Evolutionary conservation across 257 asterid species (phyloP).

Genomic region (Penstemon davidsonii): DNA sequence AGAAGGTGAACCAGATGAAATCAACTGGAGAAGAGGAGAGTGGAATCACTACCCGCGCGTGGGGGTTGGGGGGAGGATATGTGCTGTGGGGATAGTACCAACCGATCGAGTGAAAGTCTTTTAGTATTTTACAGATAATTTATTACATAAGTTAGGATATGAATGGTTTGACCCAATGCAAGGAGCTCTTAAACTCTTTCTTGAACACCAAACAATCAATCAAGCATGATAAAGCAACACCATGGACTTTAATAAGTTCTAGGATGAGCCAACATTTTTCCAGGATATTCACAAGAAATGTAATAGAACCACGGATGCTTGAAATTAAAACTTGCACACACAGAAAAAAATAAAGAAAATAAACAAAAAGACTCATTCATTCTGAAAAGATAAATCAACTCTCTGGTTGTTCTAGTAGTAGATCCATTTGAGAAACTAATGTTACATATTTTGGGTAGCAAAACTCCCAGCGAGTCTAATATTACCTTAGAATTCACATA

Average conservation of each 20-base stretch:
- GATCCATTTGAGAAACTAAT: slow-evolving; percentile 3
- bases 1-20: slow-evolving; percentile 1
- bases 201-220: neutral
- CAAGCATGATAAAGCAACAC: neutral
- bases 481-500: neutral
- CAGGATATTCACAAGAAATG: neutral
- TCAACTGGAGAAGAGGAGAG: neutral
- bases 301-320: neutral
- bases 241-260: neutral
- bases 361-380: neutral
- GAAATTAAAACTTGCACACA: slow-evolving; percentile 4
- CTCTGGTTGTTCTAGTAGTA: neutral
- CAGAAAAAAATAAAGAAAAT: slow-evolving; percentile 10
- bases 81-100: neutral
- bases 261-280: neutral
- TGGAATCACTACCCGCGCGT: neutral
- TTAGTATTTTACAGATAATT: neutral
- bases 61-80: neutral
- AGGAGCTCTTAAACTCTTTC: neutral
- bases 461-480: slow-evolving; percentile 1
- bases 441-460: slow-evolving; percentile 7
- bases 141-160: slow-evolving; percentile 1
- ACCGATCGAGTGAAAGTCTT: neutral
- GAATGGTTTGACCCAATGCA: neutral
- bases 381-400: slow-evolving; percentile 5